Evolutionary conservation across 805 yeast species (phyloP), one percentile per base, ranked within the genome.

Genomic region (Komagataella pastoris): DNA sequence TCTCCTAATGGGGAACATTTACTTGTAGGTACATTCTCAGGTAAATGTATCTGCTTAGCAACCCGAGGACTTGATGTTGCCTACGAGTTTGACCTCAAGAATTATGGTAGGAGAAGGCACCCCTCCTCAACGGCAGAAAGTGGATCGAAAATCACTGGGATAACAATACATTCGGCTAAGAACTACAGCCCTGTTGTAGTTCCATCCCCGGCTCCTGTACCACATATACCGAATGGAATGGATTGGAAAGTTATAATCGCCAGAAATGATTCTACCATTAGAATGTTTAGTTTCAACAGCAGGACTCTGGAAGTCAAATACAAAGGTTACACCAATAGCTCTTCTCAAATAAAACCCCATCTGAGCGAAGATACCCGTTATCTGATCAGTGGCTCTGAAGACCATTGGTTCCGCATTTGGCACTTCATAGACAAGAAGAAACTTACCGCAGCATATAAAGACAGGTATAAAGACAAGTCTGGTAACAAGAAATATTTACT

Each of bases 381-480:
- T 59, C 74, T 89, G 5, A 74, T 89, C 7, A 73, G 85, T 6
- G 96, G 96, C 0, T 85, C 95, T 10, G 97, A 90, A 62, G 93
- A 90, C 66, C 88, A 86, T 57, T 81, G 89, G 81, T 78, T 86
- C 12, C 90, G 89, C 60, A 68, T 87, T 10, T 91, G 98, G 98
- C 74, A 76, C 52, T 64, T 75, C 7, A 55, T 61, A 19, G 67
- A 64, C 47, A 61, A 61, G 4, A 63, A 52, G 47, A 17, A 30
- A 30, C 40, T 19, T 14, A 48, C 43, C 14, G 24, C 40, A 47
- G 52, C 47, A 47, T 36, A n/a, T 18, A 17, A 18, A 3, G 56
- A 53, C 6, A 54, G 51, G 14, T 4, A 7, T 23, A 51, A 10
- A n/a, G 30, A 12, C 52, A 52, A 14, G 36, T 48, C 7, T 19